These are phyloP conservation scores for Penicillium sp. DNA, from an alignment of 2,329 filamentous ascomycete species.

Conservation along the genomic window DNA sequence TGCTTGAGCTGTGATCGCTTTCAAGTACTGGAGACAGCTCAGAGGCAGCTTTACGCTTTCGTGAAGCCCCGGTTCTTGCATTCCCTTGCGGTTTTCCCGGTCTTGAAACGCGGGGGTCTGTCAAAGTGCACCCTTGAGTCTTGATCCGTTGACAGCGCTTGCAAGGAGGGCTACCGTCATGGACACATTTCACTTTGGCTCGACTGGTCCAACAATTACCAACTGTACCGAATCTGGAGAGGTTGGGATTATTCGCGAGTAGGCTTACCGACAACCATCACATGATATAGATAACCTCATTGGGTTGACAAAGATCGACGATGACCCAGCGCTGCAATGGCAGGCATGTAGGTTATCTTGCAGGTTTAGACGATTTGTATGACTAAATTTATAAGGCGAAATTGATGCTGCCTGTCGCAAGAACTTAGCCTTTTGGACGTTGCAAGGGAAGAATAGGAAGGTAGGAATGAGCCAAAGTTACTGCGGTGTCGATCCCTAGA, in stretches of 20 bases:
- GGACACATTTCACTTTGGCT: conserved; percentile 43
- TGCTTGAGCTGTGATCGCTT: neutral
- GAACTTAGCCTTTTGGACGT: neutral
- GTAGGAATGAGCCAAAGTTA: conserved; percentile 2
- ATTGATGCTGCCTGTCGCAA: neutral
- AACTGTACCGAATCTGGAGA: neutral
- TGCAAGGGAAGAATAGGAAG: neutral
- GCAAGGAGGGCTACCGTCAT: conserved; percentile 40
- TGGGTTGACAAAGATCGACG: neutral
- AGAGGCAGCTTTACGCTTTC: conserved; percentile 21
- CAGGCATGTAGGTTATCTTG: neutral
- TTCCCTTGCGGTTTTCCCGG: conserved; percentile 7
- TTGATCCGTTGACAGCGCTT: conserved; percentile 35
- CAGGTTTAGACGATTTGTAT: neutral
- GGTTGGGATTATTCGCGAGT: neutral
- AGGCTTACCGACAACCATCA: conserved; percentile 37
- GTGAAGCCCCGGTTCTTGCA: conserved; percentile 10
- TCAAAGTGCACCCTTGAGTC: conserved; percentile 30
- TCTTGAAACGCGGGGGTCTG: conserved; percentile 33
- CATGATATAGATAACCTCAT: conserved; percentile 44
- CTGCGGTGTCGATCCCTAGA: neutral
- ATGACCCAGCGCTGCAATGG: neutral
- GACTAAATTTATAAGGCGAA: neutral
- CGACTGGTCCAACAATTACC: conserved; percentile 23
- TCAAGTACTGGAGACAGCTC: neutral